A percentile compares a stretch with the other conserved stretches of the same genome.
phyloP scores from a whole-genome alignment of 805 yeast genomes.

The Saccharomycopsis sp. region DNA sequence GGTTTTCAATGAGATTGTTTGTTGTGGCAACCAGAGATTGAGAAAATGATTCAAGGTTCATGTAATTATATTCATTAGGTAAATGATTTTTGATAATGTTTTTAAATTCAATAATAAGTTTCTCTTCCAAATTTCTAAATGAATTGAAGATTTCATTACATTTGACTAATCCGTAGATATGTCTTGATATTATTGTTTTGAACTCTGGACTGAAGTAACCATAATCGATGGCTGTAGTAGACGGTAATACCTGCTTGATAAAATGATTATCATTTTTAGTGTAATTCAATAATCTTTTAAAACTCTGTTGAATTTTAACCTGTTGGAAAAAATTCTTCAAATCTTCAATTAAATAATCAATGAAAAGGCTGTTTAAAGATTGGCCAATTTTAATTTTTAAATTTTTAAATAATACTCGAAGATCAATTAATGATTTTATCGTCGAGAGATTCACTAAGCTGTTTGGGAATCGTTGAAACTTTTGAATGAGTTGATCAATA shows the following conservation, averaged over 20 bases:
- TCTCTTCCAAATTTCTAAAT: constrained; percentile 57
- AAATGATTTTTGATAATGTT: constrained; percentile 57
- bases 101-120: constrained; percentile 64
- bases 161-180: constrained; percentile 50
- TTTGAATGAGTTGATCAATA: constrained; percentile 19
- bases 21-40: neutral
- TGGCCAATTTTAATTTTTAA: constrained; percentile 62
- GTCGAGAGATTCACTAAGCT: constrained; percentile 39
- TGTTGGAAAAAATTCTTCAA: constrained; percentile 48
- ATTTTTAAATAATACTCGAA: constrained; percentile 46
- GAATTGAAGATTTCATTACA: constrained; percentile 59
- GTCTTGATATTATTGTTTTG: constrained; percentile 37
- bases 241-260: neutral
- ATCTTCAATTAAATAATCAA: constrained; percentile 51
- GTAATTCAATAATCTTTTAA: constrained; percentile 22
- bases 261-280: constrained; percentile 13
- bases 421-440: constrained; percentile 23
- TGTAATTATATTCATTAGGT: constrained; percentile 34
- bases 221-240: neutral
- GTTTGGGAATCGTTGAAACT: constrained; percentile 35
- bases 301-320: constrained; percentile 47
- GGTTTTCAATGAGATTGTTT: neutral
- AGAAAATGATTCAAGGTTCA: neutral
- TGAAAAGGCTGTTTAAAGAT: constrained; percentile 54
- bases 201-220: constrained; percentile 29